phyloP scores from a whole-genome alignment of 2,329 filamentous ascomycete genomes.

The Colletotrichum melonis region DNA sequence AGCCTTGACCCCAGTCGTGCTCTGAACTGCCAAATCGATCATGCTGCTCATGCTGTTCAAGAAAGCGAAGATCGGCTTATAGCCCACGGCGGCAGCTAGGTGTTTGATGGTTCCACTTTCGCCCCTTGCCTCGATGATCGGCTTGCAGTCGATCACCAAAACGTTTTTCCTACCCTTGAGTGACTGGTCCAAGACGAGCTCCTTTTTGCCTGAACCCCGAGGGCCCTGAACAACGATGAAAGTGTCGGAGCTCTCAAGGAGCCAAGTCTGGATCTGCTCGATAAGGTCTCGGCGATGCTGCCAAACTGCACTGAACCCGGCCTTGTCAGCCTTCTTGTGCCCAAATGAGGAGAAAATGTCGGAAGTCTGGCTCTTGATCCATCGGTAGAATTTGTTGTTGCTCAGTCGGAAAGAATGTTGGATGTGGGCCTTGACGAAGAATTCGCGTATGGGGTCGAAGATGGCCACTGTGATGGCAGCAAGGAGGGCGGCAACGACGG shows the following conservation, averaged over 20 bases:
- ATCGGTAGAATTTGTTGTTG: slow-evolving; percentile 79
- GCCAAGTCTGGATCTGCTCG: slow-evolving; percentile 83
- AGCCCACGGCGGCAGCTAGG: slow-evolving; percentile 86
- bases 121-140: slow-evolving; percentile 89
- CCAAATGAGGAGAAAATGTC: slow-evolving; percentile 74
- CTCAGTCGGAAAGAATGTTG: slow-evolving; percentile 80
- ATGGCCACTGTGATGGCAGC: slow-evolving; percentile 87
- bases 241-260: slow-evolving; percentile 88
- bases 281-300: slow-evolving; percentile 87
- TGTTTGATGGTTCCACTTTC: slow-evolving; percentile 87
- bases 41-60: slow-evolving; percentile 95
- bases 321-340: slow-evolving; percentile 68
- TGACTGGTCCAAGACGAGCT: slow-evolving; percentile 87
- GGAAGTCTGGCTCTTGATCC: slow-evolving; percentile 80
- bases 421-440: slow-evolving; percentile 91
- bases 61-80: slow-evolving; percentile 94
- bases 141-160: slow-evolving; percentile 91
- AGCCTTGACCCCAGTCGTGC: slow-evolving; percentile 92
- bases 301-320: slow-evolving; percentile 84
- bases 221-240: slow-evolving; percentile 96
- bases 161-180: slow-evolving; percentile 81
- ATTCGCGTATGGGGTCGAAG: slow-evolving; percentile 94
- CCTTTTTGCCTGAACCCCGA: slow-evolving; percentile 89
- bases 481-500: slow-evolving; percentile 81
- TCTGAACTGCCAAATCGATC: slow-evolving; percentile 91